phyloP scores from a whole-genome alignment of 805 yeast species.

The Yarrowia hollandica region DNA sequence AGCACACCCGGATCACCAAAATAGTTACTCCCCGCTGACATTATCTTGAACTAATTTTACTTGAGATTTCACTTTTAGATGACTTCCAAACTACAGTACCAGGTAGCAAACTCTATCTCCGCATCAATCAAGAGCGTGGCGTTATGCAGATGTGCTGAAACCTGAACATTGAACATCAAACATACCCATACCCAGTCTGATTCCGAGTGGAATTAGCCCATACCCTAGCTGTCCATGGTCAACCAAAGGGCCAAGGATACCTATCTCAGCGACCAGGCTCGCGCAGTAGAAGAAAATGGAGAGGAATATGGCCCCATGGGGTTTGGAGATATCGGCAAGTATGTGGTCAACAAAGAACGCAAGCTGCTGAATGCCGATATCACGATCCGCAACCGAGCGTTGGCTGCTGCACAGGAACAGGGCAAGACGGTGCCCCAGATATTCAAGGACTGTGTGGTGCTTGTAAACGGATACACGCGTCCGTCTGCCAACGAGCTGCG shows the following conservation, averaged over 20 bases:
- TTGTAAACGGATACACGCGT: constrained; percentile 85
- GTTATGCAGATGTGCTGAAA: no score
- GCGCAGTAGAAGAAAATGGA: constrained; percentile 34
- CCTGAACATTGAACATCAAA: background rate
- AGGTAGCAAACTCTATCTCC: no score
- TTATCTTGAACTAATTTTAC: no score
- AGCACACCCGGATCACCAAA: no score
- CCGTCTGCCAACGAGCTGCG: constrained; percentile 79
- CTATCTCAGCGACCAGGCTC: constrained; percentile 29
- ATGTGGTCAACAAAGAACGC: constrained; percentile 57
- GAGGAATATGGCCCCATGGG: constrained; percentile 46
- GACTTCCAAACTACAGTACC: no score
- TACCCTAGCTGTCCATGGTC: no score
- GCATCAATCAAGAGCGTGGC: no score
- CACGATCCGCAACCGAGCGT: constrained; percentile 56
- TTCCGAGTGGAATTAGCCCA: no score
- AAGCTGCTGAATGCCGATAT: constrained; percentile 30
- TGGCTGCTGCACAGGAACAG: constrained; percentile 36
- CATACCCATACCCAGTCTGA: no score
- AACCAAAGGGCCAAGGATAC: constrained; percentile 21
- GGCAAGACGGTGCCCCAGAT: constrained; percentile 44
- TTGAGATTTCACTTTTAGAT: no score
- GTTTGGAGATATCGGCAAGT: constrained; percentile 69
- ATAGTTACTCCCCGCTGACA: no score
- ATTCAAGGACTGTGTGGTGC: constrained; percentile 63